Conservation (phyloP, 495 filamentous ascomycete species). For the Parachaetomium inaequale region DNA sequence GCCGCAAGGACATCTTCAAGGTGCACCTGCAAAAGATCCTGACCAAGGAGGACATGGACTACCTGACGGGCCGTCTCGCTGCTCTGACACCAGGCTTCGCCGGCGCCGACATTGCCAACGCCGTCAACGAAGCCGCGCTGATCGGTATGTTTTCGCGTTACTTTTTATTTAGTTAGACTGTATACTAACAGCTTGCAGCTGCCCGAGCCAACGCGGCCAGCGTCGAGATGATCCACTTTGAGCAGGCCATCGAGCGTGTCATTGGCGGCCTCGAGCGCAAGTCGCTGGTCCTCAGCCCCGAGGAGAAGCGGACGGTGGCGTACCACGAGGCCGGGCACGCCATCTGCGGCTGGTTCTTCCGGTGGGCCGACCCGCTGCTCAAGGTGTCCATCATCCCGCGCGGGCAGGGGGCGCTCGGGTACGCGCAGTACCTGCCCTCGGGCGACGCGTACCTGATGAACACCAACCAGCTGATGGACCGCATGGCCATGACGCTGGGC, state of each 20-base stretch:
- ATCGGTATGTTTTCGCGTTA: conserved; percentile 65
- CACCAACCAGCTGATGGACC: conserved; percentile 93
- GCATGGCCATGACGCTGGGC: conserved; percentile 98
- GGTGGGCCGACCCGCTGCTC: conserved; percentile 90
- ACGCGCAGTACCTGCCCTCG: conserved; percentile 91
- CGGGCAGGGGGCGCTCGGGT: conserved; percentile 87
- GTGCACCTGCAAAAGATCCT: conserved; percentile 92
- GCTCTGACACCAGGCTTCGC: conserved; percentile 94
- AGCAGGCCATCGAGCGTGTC: conserved; percentile 95
- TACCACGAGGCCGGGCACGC: conserved; percentile 99
- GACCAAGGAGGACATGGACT: conserved; percentile 81
- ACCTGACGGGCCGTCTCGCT: conserved; percentile 78
- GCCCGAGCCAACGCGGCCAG: conserved; percentile 72
- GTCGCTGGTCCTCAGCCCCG: conserved; percentile 83
- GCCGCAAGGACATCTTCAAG: conserved; percentile 90
- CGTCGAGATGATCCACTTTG: conserved; percentile 86
- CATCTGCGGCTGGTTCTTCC: conserved; percentile 97
- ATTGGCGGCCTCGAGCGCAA: conserved; percentile 96
- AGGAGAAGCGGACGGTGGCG: conserved; percentile 91
- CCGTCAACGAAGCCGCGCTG: conserved; percentile 93
- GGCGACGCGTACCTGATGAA: conserved; percentile 93
- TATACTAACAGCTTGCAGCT: conserved; percentile 48
- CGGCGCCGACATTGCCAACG: conserved; percentile 97
- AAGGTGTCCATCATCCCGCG: conserved; percentile 99
- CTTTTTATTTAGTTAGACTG: conserved; percentile 24